Conservation (phyloP, 2,329 filamentous ascomycete genomes). For the Chaetomium olivaceum region DNA sequence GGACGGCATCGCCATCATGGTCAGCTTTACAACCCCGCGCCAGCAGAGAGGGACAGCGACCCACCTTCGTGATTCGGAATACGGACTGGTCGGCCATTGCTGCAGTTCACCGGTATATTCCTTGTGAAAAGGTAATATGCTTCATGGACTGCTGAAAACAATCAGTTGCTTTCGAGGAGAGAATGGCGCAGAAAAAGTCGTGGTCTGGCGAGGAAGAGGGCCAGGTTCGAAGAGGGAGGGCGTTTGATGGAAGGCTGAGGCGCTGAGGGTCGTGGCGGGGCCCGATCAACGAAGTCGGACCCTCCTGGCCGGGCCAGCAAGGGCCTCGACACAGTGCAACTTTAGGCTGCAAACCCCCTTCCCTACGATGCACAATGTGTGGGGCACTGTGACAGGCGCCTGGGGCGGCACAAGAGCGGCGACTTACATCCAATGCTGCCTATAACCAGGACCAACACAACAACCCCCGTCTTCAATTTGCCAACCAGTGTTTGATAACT, state of each 20-base stretch:
- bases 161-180: not conserved
- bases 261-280: not conserved
- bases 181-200: not conserved
- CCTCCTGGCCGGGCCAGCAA: not conserved
- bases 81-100: slow-evolving; percentile 81
- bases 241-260: slow-evolving; percentile 7
- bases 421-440: not conserved
- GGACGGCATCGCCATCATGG: slow-evolving; percentile 24
- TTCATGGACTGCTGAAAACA: slow-evolving; percentile 14
- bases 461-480: not conserved
- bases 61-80: slow-evolving; percentile 80
- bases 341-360: slow-evolving; percentile 8
- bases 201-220: not conserved
- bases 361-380: not conserved
- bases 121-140: not conserved
- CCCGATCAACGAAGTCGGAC: not conserved
- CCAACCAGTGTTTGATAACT: not conserved
- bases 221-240: not conserved
- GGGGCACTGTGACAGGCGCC: slow-evolving; percentile 2
- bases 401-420: not conserved
- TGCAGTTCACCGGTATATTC: slow-evolving; percentile 27
- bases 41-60: slow-evolving; percentile 33
- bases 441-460: not conserved
- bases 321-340: not conserved
- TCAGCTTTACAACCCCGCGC: slow-evolving; percentile 41